A percentile compares a stretch with the other conserved stretches of the same genome.
These are phyloP conservation scores for Puccinia novopanici DNA, from an alignment of 1,284 basidiomycete species.

Conservation along the genomic window DNA sequence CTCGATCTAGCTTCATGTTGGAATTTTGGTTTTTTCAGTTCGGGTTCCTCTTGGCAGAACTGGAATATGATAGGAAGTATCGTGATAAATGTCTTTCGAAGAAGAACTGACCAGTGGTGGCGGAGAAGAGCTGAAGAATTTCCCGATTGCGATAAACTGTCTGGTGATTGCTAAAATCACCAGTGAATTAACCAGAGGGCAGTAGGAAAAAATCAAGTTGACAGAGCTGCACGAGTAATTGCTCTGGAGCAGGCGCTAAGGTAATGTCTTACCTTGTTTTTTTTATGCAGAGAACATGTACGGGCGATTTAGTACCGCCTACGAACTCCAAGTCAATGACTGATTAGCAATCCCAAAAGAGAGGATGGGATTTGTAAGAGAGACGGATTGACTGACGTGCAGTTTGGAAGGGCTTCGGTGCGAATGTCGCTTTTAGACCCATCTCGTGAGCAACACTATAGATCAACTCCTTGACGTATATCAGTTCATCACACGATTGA, in stretches of 20 bases:
- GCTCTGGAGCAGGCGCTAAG: too few relatives aligned
- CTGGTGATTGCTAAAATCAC: slow-evolving; percentile 18
- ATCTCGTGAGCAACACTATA: slow-evolving; percentile 48
- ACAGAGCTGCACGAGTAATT: too few relatives aligned
- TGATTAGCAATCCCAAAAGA: slow-evolving; percentile 1
- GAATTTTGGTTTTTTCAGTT: background rate
- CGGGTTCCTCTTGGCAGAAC: background rate
- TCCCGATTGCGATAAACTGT: background rate
- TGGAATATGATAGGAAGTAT: background rate
- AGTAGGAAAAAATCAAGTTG: too few relatives aligned
- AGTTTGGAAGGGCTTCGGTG: slow-evolving; percentile 37
- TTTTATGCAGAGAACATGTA: slow-evolving; percentile 46
- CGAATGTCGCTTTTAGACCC: slow-evolving; percentile 46
- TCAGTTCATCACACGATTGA: slow-evolving; percentile 48
- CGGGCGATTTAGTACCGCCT: slow-evolving; percentile 40
- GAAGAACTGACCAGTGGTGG: slow-evolving; percentile 2
- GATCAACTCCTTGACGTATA: slow-evolving; percentile 46
- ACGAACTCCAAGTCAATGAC: background rate
- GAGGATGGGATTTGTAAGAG: background rate
- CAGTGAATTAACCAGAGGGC: too few relatives aligned
- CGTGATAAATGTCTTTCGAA: background rate
- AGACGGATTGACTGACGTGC: slow-evolving; percentile 12
- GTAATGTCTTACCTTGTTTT: slow-evolving; percentile 38
- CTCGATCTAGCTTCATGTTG: slow-evolving; percentile 24
- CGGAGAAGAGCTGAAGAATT: background rate